These are phyloP conservation scores for Elsinoe perseae DNA, from an alignment of 2,329 filamentous ascomycete species.

Conservation along the genomic window DNA sequence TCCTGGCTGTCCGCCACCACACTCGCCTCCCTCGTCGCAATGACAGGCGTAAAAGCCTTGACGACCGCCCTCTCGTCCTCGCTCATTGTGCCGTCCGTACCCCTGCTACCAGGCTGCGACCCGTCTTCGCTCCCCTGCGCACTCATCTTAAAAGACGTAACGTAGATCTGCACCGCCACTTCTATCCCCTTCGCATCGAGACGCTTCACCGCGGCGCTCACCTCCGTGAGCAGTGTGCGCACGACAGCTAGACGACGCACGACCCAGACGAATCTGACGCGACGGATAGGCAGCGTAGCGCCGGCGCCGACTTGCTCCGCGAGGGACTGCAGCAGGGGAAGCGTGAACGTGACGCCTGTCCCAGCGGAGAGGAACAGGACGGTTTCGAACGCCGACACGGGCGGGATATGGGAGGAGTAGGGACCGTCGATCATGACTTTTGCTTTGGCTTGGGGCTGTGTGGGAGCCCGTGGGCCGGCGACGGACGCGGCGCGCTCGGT, in stretches of 20 bases:
- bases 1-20: conserved; percentile 1
- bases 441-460: not conserved
- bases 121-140: not conserved
- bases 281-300: conserved; percentile 21
- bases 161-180: conserved; percentile 21
- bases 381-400: conserved; percentile 25
- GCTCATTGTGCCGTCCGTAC: not conserved
- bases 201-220: conserved; percentile 19
- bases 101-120: not conserved
- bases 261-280: conserved; percentile 25
- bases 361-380: conserved; percentile 24
- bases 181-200: conserved; percentile 21
- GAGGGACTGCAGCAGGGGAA: conserved; percentile 23
- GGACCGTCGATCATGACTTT: conserved; percentile 24
- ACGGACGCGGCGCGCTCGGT: too few species aligned
- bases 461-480: conserved; percentile 18
- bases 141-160: conserved; percentile 17
- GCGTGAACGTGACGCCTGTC: conserved; percentile 26
- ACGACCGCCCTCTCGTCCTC: conserved; percentile 4
- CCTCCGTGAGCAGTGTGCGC: conserved; percentile 22
- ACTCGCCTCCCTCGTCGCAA: conserved; percentile 7
- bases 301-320: conserved; percentile 20
- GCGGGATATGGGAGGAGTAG: conserved; percentile 22
- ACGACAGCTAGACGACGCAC: conserved; percentile 22
- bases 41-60: conserved; percentile 6